Percentiles rank a stretch among this genome's conserved stretches.
Conservation (phyloP, 2,329 filamentous ascomycete species). For the Ophiostoma australiae region DNA sequence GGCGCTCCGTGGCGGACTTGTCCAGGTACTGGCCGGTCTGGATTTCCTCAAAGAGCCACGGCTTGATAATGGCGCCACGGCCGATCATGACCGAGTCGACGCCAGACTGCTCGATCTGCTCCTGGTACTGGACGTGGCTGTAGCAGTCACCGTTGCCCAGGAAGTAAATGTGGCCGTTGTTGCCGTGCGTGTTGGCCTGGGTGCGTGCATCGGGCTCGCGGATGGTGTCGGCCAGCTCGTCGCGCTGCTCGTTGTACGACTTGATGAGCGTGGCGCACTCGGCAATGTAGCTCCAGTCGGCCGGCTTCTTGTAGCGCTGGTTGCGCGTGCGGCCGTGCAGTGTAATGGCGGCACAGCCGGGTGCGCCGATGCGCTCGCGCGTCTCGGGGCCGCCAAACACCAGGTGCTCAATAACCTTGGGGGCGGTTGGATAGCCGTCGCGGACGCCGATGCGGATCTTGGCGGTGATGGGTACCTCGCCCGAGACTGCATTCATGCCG, state of each 20-base stretch:
- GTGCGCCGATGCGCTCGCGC: constrained; percentile 63
- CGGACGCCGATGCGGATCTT: constrained; percentile 92
- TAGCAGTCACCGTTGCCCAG: constrained; percentile 95
- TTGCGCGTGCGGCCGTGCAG: constrained; percentile 90
- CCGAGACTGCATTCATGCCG: constrained; percentile 92
- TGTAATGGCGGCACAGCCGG: constrained; percentile 90
- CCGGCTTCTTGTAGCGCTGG: constrained; percentile 84
- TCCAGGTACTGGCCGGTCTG: constrained; percentile 87
- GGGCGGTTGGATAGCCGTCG: constrained; percentile 67
- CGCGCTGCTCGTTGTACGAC: constrained; percentile 65
- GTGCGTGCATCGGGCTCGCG: constrained; percentile 71
- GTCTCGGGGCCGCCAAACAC: constrained; percentile 73
- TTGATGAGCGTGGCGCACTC: constrained; percentile 83
- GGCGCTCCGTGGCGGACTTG: constrained; percentile 83
- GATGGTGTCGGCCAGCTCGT: constrained; percentile 66
- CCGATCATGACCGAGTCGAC: constrained; percentile 97
- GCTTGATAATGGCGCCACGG: constrained; percentile 93
- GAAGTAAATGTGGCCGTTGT: constrained; percentile 69
- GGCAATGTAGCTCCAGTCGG: constrained; percentile 94
- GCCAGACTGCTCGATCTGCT: constrained; percentile 67
- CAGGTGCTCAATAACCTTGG: constrained; percentile 75
- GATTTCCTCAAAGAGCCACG: constrained; percentile 98
- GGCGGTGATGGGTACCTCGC: constrained; percentile 83
- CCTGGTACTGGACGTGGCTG: constrained; percentile 82
- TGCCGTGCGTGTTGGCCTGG: constrained; percentile 57